Percentiles rank a stretch among this genome's conserved stretches.
Conservation (phyloP, 1,284 basidiomycete species). For the Clitocybe nebularis region DNA sequence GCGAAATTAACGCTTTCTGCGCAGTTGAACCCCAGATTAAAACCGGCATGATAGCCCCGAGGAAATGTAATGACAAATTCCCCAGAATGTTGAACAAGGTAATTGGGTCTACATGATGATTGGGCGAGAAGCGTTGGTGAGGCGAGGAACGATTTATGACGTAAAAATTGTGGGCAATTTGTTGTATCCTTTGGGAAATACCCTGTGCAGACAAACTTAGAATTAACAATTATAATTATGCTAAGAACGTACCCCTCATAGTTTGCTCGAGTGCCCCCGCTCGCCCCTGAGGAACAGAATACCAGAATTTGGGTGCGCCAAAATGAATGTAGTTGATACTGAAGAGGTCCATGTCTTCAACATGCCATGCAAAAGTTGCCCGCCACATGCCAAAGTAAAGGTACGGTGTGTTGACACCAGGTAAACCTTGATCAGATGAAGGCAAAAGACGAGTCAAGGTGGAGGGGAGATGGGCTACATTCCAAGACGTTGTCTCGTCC, state of each 20-base stretch:
- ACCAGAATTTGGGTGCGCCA: slow-evolving; percentile 97
- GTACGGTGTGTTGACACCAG: slow-evolving; percentile 97
- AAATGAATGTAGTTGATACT: slow-evolving; percentile 99
- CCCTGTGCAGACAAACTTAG: slow-evolving; percentile 39
- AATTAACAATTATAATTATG: slow-evolving; percentile 3
- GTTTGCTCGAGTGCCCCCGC: slow-evolving; percentile 75
- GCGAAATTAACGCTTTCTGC: slow-evolving; percentile 99
- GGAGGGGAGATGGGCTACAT: slow-evolving; percentile 89
- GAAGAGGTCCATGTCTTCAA: slow-evolving; percentile 96
- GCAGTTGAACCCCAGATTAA: slow-evolving; percentile 97
- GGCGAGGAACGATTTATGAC: slow-evolving; percentile 95
- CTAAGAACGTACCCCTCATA: slow-evolving; percentile 62
- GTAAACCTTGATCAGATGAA: slow-evolving; percentile 64
- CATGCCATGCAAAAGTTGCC: slow-evolving; percentile 98
- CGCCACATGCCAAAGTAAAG: slow-evolving; percentile 99
- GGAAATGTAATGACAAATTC: slow-evolving; percentile 98
- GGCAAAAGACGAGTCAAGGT: slow-evolving; percentile 81
- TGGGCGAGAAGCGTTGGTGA: slow-evolving; percentile 83
- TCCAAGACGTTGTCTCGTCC: slow-evolving; percentile 82
- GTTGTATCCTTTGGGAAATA: slow-evolving; percentile 86
- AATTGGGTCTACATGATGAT: slow-evolving; percentile 82
- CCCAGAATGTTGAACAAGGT: slow-evolving; percentile 84
- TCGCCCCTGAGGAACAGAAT: slow-evolving; percentile 87
- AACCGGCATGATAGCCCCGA: slow-evolving; percentile 92
- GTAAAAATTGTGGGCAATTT: slow-evolving; percentile 88